A percentile compares a stretch with the other conserved stretches of the same genome.
Evolutionary conservation across 495 filamentous ascomycete genomes (phyloP).

Genomic region (Talaromyces borbonicus): DNA sequence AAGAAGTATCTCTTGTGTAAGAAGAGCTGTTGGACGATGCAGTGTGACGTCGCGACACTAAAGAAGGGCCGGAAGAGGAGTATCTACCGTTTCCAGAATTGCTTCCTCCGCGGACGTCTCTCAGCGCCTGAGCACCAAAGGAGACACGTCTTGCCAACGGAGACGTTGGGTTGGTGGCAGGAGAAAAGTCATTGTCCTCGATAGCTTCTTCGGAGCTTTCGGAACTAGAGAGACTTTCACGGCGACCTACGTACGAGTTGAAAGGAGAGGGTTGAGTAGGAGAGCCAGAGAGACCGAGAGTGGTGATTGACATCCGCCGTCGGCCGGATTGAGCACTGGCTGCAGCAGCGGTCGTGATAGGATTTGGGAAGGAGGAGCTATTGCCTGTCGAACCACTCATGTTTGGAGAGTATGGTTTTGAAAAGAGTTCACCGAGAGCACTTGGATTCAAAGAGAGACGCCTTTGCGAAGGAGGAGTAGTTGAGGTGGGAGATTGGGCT

Average conservation of each 20-base stretch:
- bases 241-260: constrained; percentile 45
- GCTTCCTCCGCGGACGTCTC: constrained; percentile 50
- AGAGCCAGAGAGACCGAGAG: constrained; percentile 73
- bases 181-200: constrained; percentile 61
- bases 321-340: constrained; percentile 56
- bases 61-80: constrained; percentile 20
- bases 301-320: constrained; percentile 81
- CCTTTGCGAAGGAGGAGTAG: constrained; percentile 29
- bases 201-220: constrained; percentile 78
- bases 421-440: constrained; percentile 37
- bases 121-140: constrained; percentile 79
- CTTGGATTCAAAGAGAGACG: constrained; percentile 41
- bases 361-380: constrained; percentile 42
- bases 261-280: constrained; percentile 53
- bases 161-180: constrained; percentile 46
- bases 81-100: constrained; percentile 35
- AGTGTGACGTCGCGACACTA: constrained; percentile 16
- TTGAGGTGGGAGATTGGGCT: constrained; percentile 37
- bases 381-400: constrained; percentile 23
- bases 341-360: constrained; percentile 55
- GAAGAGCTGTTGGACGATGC: constrained; percentile 16
- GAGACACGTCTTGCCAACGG: constrained; percentile 83
- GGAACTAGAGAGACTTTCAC: constrained; percentile 62
- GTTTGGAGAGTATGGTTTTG: constrained; percentile 19
- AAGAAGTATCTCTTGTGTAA: constrained; percentile 9